Conservation (phyloP, 352 stramenopile species). For the Globisporangium canariense region DNA sequence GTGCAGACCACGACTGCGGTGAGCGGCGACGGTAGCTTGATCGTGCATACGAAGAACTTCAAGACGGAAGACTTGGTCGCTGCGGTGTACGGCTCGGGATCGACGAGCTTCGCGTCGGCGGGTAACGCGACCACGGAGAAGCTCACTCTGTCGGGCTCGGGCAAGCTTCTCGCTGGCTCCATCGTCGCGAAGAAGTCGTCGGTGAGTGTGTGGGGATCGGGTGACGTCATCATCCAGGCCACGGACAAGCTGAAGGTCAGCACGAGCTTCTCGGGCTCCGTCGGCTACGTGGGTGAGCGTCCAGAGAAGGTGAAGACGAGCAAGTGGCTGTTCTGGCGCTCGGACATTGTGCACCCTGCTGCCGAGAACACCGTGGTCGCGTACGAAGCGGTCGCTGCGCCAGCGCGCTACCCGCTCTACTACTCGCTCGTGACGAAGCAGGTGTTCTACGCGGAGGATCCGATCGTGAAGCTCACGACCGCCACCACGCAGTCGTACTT, state of each 20-base stretch:
- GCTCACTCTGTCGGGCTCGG: slow-evolving; percentile 44
- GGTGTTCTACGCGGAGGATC: slow-evolving; percentile 6
- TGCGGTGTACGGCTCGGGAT: slow-evolving; percentile 47
- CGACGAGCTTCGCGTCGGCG: slow-evolving; percentile 36
- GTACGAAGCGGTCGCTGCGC: slow-evolving; percentile 3
- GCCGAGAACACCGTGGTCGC: neutral
- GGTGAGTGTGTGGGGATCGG: slow-evolving; percentile 39
- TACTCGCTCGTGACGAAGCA: slow-evolving; percentile 7
- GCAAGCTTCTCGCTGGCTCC: slow-evolving; percentile 33
- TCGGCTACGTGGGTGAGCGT: slow-evolving; percentile 32
- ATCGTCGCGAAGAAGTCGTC: slow-evolving; percentile 37
- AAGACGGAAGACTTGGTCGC: slow-evolving; percentile 30
- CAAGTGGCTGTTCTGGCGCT: slow-evolving; percentile 12
- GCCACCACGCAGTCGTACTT: slow-evolving; percentile 7
- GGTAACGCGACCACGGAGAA: slow-evolving; percentile 42
- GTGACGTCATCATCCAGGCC: slow-evolving; percentile 38
- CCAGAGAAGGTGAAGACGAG: slow-evolving; percentile 29
- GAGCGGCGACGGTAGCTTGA: slow-evolving; percentile 28
- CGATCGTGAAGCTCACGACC: slow-evolving; percentile 2
- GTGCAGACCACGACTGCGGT: slow-evolving; percentile 24
- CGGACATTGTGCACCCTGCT: slow-evolving; percentile 8
- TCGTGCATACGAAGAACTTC: slow-evolving; percentile 36
- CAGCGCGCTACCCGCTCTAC: slow-evolving; percentile 12
- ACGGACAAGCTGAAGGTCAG: slow-evolving; percentile 29
- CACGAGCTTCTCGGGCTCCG: slow-evolving; percentile 27